Conservation (phyloP, 139 green algal species). For the Tetradesmus obliquus region DNA sequence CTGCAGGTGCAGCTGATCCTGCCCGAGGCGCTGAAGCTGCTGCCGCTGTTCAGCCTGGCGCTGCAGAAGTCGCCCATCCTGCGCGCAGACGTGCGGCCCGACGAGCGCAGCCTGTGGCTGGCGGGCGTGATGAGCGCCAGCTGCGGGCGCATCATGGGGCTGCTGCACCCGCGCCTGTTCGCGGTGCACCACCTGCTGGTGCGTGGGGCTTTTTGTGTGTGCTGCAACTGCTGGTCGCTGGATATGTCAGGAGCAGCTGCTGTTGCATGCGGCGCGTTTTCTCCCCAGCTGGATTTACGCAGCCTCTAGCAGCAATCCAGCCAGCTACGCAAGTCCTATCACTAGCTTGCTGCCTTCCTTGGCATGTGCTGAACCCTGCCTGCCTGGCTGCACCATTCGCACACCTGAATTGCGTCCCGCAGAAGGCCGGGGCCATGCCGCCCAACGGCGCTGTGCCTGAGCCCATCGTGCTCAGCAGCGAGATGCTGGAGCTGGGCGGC, state of each 20-base stretch:
- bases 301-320: background rate
- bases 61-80: slow-evolving; percentile 83
- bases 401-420: background rate
- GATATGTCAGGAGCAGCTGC: background rate
- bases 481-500: slow-evolving; percentile 73
- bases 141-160: slow-evolving; percentile 57
- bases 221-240: background rate
- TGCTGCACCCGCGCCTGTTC: slow-evolving; percentile 79
- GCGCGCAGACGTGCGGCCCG: slow-evolving; percentile 56
- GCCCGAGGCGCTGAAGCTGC: slow-evolving; percentile 92
- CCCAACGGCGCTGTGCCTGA: slow-evolving; percentile 35
- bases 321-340: background rate
- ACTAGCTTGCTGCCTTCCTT: background rate
- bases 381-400: background rate
- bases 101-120: slow-evolving; percentile 39
- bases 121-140: slow-evolving; percentile 67
- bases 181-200: slow-evolving; percentile 56
- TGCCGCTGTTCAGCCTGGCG: slow-evolving; percentile 86
- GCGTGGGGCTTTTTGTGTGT: background rate
- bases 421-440: slow-evolving; percentile 32
- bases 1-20: slow-evolving; percentile 88
- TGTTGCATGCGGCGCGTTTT: no score
- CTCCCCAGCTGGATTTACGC: no score
- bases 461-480: slow-evolving; percentile 57
- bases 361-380: background rate